Percentiles rank a stretch among this genome's conserved stretches.
These are phyloP conservation scores for Yamadazyma oceani DNA, from an alignment of 1,139 yeast species.

Conservation along the genomic window DNA sequence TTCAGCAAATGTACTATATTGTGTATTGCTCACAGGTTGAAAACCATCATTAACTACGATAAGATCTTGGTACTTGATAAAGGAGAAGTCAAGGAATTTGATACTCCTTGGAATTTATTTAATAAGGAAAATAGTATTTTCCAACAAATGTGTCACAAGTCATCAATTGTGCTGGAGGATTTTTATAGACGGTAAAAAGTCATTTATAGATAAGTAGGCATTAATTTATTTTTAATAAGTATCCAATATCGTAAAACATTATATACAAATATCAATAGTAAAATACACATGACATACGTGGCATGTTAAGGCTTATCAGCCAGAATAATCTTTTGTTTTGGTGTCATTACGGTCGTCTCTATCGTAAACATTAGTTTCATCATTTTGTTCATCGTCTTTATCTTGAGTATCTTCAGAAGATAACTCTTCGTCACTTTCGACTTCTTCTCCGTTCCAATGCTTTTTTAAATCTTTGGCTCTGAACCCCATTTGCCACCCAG, in stretches of 20 bases:
- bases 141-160: conserved; percentile 41
- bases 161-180: conserved; percentile 20
- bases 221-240: too few relatives aligned
- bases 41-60: conserved; percentile 52
- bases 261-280: too few relatives aligned
- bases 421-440: not conserved
- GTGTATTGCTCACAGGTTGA: conserved; percentile 57
- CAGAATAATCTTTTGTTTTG: too few relatives aligned
- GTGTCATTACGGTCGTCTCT: too few relatives aligned
- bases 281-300: too few relatives aligned
- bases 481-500: conserved; percentile 42
- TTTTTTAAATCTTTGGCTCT: conserved; percentile 32
- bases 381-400: too few relatives aligned
- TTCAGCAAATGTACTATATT: conserved; percentile 49
- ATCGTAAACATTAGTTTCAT: too few relatives aligned
- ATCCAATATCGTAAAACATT: too few relatives aligned
- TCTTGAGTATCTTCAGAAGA: too few relatives aligned
- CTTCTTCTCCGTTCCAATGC: conserved; percentile 27
- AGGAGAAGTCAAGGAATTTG: conserved; percentile 50
- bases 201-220: not conserved
- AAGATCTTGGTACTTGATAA: conserved; percentile 52
- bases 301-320: too few relatives aligned
- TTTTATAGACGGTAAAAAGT: conserved; percentile 5
- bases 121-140: conserved; percentile 32
- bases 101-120: conserved; percentile 46